phyloP scores from a whole-genome alignment of 148 eudicot genomes.

The Mesembryanthemum crystallinum region DNA sequence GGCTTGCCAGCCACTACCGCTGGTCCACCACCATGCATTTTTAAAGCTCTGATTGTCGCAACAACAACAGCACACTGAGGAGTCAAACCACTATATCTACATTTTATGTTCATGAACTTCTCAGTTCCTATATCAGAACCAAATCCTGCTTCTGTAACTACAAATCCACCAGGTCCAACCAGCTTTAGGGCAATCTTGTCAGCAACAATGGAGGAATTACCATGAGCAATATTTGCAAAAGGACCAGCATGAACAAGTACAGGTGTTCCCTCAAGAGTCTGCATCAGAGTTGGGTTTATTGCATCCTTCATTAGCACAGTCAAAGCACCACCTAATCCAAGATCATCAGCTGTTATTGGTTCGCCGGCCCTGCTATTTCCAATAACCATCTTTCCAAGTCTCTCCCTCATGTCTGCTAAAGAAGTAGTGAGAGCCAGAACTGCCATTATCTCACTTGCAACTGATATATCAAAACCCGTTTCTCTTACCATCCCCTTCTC shows the following conservation, averaged over 20 bases:
- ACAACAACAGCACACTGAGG: constrained; percentile 96
- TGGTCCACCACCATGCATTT: constrained; percentile 99
- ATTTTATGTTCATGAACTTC: constrained; percentile 99
- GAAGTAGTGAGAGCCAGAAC: constrained; percentile 95
- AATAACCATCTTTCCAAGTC: constrained; percentile 94
- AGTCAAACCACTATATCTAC: constrained; percentile 86
- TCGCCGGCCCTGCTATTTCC: constrained; percentile 93
- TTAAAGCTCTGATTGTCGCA: constrained; percentile 93
- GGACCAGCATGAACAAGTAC: constrained; percentile 99
- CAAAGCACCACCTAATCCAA: constrained; percentile 93
- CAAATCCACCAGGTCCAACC: constrained; percentile 97
- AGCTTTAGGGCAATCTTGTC: constrained; percentile 92
- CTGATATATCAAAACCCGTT: constrained; percentile 95
- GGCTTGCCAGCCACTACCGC: constrained; percentile 90
- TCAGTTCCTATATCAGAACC: constrained; percentile 98
- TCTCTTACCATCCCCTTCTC: constrained; percentile 98
- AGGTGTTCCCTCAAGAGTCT: constrained; percentile 97
- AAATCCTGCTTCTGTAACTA: constrained; percentile 96
- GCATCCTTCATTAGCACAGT: constrained; percentile 98
- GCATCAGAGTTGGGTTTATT: constrained; percentile 96
- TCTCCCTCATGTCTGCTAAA: constrained; percentile 90
- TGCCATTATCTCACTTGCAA: constrained; percentile 99
- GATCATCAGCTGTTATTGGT: constrained; percentile 95
- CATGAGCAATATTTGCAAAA: constrained; percentile 98
- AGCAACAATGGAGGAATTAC: constrained; percentile 93